A percentile compares a stretch with the other conserved stretches of the same genome.
phyloP scores from a whole-genome alignment of 83 land plant genomes.

The Isoetes engelmannii region DNA sequence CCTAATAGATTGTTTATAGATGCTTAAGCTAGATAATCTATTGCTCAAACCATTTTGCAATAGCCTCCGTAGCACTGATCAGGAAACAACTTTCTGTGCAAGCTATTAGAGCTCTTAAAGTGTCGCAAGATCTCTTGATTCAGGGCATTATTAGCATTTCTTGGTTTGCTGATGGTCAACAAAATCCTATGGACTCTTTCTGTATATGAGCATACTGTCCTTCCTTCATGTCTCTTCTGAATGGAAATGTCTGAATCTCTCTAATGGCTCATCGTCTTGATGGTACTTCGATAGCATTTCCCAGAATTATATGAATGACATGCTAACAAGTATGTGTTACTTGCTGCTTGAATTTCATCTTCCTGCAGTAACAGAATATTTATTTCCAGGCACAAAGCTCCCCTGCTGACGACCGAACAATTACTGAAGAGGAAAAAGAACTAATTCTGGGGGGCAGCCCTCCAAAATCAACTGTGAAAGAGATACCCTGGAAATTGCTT shows the following conservation, averaged over 20 bases:
- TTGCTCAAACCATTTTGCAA: too few species aligned
- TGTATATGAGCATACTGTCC: too few species aligned
- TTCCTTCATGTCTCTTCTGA: too few species aligned
- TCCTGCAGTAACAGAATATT: background rate
- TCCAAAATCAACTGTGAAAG: conserved; percentile 56
- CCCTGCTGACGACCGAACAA: conserved; percentile 68
- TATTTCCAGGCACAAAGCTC: conserved; percentile 75
- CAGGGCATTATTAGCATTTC: background rate
- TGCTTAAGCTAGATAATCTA: too few species aligned
- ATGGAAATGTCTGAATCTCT: too few species aligned
- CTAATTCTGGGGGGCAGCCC: conserved; percentile 52
- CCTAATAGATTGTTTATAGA: background rate
- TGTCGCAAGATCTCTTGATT: background rate
- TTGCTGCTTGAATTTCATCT: background rate
- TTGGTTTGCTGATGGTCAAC: too few species aligned
- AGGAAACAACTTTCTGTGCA: too few species aligned
- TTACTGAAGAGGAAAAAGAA: conserved; percentile 55
- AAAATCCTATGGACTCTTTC: too few species aligned
- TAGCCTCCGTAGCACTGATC: too few species aligned
- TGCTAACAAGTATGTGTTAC: conserved; percentile 5
- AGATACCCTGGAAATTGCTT: conserved; percentile 81
- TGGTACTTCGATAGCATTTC: too few species aligned
- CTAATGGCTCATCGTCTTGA: too few species aligned
- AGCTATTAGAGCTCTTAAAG: too few species aligned
- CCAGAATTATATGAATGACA: background rate